phyloP scores from a whole-genome alignment of 306 rosid species.

The Quercus bicolor region DNA sequence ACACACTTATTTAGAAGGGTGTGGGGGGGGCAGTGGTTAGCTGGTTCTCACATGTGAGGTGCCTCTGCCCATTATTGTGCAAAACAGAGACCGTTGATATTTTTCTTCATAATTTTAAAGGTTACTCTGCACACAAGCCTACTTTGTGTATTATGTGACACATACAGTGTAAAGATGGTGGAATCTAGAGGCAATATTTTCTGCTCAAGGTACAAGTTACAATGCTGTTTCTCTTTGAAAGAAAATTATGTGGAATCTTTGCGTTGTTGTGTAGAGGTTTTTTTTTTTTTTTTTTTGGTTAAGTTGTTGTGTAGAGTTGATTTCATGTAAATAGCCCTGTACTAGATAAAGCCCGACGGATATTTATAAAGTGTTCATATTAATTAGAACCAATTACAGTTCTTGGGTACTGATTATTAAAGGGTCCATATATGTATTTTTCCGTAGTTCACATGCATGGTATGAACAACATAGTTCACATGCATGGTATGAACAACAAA shows the following conservation, averaged over 20 bases:
- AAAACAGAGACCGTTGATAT: background rate
- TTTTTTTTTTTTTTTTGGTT: too few species aligned
- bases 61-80: constrained; percentile 1
- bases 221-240: background rate
- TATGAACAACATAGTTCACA: background rate
- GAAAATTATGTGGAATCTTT: background rate
- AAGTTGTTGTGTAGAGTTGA: background rate
- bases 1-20: constrained; percentile 13
- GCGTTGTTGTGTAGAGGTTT: background rate
- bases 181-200: background rate
- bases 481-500: background rate
- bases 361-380: background rate
- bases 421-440: background rate
- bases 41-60: constrained; percentile 45
- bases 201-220: background rate
- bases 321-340: background rate
- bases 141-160: background rate
- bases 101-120: background rate
- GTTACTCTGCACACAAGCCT: background rate
- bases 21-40: constrained; percentile 31
- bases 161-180: background rate
- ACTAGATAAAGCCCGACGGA: too few species aligned
- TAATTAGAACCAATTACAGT: background rate
- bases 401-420: background rate
- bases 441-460: background rate